Evolutionary conservation across 2,329 filamentous ascomycete species (phyloP).

Genomic region (Fusarium sp.): DNA sequence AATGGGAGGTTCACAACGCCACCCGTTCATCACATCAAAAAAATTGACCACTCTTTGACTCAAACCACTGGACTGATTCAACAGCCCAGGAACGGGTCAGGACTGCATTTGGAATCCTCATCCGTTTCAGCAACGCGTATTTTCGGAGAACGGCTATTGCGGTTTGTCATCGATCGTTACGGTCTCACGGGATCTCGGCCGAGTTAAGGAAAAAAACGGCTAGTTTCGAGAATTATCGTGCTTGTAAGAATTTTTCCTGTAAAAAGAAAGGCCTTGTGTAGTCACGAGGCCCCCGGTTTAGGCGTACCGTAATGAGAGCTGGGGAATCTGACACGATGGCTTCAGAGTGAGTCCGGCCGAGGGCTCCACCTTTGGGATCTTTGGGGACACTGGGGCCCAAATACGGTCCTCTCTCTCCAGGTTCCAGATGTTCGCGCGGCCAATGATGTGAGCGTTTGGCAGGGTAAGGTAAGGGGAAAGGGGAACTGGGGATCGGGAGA

Average conservation of each 20-base stretch:
- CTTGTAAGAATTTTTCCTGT: neutral
- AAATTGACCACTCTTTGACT: neutral
- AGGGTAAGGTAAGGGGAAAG: conserved; percentile 32
- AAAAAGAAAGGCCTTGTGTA: neutral
- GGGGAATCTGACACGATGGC: conserved; percentile 38
- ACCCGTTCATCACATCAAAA: conserved; percentile 3
- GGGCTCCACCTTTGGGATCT: conserved; percentile 10
- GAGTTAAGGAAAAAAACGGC: conserved; percentile 2
- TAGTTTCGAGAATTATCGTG: too few relatives aligned
- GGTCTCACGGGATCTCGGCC: conserved; percentile 30
- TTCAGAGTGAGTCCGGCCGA: conserved; percentile 38
- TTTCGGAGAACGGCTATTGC: conserved; percentile 27
- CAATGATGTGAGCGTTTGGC: conserved; percentile 9
- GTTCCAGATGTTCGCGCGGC: neutral
- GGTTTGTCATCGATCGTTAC: conserved; percentile 1
- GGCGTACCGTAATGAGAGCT: conserved; percentile 25
- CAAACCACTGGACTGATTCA: neutral
- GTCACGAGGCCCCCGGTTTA: conserved; percentile 31
- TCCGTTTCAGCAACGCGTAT: conserved; percentile 9
- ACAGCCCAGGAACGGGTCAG: neutral
- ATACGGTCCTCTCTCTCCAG: neutral
- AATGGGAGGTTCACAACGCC: conserved; percentile 28
- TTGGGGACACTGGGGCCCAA: neutral
- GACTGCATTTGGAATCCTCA: conserved; percentile 20
- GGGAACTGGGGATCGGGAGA: conserved; percentile 9